Evolutionary conservation across 2,329 filamentous ascomycete genomes (phyloP).

Genomic region (Akanthomyces dipterigenus): DNA sequence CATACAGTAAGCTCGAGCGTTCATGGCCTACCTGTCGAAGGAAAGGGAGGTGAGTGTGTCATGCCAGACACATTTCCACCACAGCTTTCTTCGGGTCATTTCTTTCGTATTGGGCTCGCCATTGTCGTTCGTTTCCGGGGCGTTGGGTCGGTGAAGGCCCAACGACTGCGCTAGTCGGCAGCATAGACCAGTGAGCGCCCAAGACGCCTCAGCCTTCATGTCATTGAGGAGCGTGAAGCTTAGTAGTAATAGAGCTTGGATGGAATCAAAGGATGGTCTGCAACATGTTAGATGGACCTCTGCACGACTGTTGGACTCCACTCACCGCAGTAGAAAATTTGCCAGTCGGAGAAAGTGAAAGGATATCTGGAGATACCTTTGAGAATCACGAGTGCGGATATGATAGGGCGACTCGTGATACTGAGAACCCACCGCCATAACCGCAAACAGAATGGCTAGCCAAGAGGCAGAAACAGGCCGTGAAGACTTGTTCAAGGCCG

Average conservation of each 20-base stretch:
- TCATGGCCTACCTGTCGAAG: conserved; percentile 48
- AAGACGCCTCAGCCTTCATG: conserved; percentile 64
- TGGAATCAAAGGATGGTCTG: conserved; percentile 58
- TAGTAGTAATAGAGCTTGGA: conserved; percentile 56
- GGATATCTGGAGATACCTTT: conserved; percentile 56
- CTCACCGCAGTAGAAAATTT: conserved; percentile 54
- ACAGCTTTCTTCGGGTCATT: conserved; percentile 47
- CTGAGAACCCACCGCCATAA: conserved; percentile 59
- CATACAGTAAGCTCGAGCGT: conserved; percentile 11
- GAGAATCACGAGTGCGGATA: conserved; percentile 50
- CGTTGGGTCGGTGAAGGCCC: conserved; percentile 47
- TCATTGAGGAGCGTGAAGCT: conserved; percentile 60
- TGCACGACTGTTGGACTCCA: neutral
- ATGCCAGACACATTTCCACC: conserved; percentile 63
- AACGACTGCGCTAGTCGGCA: conserved; percentile 60
- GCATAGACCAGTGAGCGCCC: conserved; percentile 57
- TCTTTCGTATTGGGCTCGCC: conserved; percentile 44
- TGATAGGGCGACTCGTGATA: conserved; percentile 61
- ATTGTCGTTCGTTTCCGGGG: conserved; percentile 39
- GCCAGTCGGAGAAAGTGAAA: conserved; percentile 59
- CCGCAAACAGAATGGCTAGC: conserved; percentile 59
- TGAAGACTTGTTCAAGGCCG: conserved; percentile 36
- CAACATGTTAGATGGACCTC: conserved; percentile 7
- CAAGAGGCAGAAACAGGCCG: conserved; percentile 56
- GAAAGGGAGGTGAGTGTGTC: conserved; percentile 60